Base-by-base conservation (phyloP, 257 asterid genomes). In the Galeopsis tetrahit region DNA sequence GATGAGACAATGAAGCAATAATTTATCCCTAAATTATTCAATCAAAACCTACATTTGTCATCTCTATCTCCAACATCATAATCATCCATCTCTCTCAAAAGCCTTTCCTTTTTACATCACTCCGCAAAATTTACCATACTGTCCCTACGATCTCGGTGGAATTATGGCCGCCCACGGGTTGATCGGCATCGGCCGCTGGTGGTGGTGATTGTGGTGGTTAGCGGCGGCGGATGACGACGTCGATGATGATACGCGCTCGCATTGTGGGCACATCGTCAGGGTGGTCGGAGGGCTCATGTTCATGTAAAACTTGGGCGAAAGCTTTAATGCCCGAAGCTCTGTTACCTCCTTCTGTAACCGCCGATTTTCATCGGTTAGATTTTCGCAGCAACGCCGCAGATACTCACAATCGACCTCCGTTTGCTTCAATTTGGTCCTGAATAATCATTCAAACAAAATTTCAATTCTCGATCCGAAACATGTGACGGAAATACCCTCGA, bases 211-310 rank as follows among this genome's bases (percentile, higher is more conserved):
- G 28, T 21, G 40, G 75, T 67, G 74, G 71, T 39, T 67, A 81
- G 58, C 61, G 83, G 85, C 31, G 55, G 85, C 11, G 4, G 84
- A 73, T 0, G 86, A 76, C 0, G 88, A 69, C 0, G 89, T 69
- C 0, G 98, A 79, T 15, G 78, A 87, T 1, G 90, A 85, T 7
- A 91, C 96, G 5, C 96, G 96, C 82, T 95, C 95, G 68, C 99
- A 95, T 38, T 91, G 96, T 1, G 98, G 98, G 78, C 99, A 95
- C 98, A 92, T 92, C 63, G 94, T 87, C 34, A 92, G 96, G 71
- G 99, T 92, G 62, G 98, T 89, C 4, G 99, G 97, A 15, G 99
- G 98, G 77, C 83, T 88, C 98, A 90, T 86, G 71, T 92, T 91
- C 99, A 87, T 90, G 85, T 90, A 95, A 44, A 92, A 76, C 3